Percentiles rank a stretch among this genome's conserved stretches.
Evolutionary conservation across 371 early-diverging fungal species (phyloP).

Genomic region (Enteropsectra breve): DNA sequence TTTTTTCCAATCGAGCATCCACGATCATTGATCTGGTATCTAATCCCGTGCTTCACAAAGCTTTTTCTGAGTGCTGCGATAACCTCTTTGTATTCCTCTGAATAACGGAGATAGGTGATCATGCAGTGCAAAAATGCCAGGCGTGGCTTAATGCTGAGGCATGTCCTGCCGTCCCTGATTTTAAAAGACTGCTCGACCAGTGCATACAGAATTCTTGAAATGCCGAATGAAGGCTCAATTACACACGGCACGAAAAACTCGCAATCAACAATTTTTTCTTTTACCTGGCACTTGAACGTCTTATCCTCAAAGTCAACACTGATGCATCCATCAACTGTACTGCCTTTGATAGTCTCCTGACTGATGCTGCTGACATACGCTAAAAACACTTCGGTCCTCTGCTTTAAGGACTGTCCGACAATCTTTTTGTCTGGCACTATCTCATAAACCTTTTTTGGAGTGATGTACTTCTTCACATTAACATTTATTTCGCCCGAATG

Average conservation of each 20-base stretch:
- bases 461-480: constrained; percentile 79
- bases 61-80: constrained; percentile 63
- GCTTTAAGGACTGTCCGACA: constrained; percentile 62
- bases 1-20: constrained; percentile 79
- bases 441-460: constrained; percentile 59
- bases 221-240: constrained; percentile 99
- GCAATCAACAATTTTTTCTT: constrained; percentile 58
- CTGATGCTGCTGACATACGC: constrained; percentile 28
- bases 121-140: constrained; percentile 87
- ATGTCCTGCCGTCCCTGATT: constrained; percentile 69
- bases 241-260: constrained; percentile 92
- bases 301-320: constrained; percentile 36
- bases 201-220: constrained; percentile 92
- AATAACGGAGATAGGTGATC: constrained; percentile 73
- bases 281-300: constrained; percentile 7
- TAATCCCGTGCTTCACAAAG: constrained; percentile 32
- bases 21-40: constrained; percentile 46
- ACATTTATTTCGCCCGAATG: constrained; percentile 79
- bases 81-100: constrained; percentile 67
- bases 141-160: constrained; percentile 62
- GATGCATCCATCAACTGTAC: constrained; percentile 15
- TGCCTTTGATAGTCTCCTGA: constrained; percentile 38
- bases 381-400: constrained; percentile 32
- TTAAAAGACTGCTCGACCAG: constrained; percentile 89
- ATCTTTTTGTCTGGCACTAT: constrained; percentile 63